These are phyloP conservation scores for Diaporthe nobilis DNA, from an alignment of 2,329 filamentous ascomycete species.

Conservation along the genomic window DNA sequence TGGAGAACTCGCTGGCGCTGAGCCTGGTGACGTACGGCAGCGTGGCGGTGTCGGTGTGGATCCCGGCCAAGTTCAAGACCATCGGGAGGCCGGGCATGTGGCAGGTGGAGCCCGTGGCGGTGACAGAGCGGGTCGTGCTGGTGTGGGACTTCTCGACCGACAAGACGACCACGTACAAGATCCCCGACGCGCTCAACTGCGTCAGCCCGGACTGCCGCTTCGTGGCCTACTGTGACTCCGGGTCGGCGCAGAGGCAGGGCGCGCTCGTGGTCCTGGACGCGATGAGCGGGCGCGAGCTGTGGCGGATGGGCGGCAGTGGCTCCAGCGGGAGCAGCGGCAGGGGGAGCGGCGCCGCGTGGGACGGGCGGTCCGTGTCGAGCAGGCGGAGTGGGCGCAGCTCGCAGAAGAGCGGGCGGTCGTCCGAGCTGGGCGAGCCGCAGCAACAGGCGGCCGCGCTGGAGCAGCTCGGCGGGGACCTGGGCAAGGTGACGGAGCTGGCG, in stretches of 20 bases:
- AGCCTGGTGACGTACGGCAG: constrained; percentile 55
- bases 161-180: constrained; percentile 55
- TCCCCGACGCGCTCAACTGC: constrained; percentile 56
- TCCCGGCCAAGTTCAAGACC: constrained; percentile 54
- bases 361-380: constrained; percentile 13
- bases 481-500: constrained; percentile 53
- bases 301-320: constrained; percentile 55
- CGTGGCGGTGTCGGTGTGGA: constrained; percentile 58
- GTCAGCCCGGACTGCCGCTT: constrained; percentile 58
- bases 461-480: constrained; percentile 48
- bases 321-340: constrained; percentile 44
- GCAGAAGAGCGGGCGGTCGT: constrained; percentile 33
- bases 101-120: constrained; percentile 52
- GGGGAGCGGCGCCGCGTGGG: constrained; percentile 49
- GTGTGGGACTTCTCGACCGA: constrained; percentile 57
- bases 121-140: constrained; percentile 53
- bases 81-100: constrained; percentile 50
- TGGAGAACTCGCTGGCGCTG: constrained; percentile 56
- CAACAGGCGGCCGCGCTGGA: constrained; percentile 31
- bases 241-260: constrained; percentile 50
- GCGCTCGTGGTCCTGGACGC: constrained; percentile 56
- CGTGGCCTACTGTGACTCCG: constrained; percentile 56
- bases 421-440: constrained; percentile 3
- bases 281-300: constrained; percentile 53
- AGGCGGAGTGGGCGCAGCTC: constrained; percentile 25